A percentile compares a stretch with the other conserved stretches of the same genome.
These are phyloP conservation scores for Trichoderma breve DNA, from an alignment of 2,329 filamentous ascomycete genomes.

Conservation along the genomic window DNA sequence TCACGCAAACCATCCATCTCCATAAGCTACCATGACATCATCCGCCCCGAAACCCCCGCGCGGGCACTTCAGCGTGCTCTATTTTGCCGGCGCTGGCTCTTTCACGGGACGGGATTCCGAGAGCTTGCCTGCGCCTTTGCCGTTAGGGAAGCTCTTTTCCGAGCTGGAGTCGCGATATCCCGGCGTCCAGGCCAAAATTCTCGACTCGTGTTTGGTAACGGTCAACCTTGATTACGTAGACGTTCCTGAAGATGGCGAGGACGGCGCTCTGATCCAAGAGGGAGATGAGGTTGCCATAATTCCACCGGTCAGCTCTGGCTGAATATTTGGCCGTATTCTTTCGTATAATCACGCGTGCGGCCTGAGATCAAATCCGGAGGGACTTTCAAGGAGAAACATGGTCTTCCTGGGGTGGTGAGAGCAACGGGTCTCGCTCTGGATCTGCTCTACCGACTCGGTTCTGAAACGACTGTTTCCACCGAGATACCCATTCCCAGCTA, in stretches of 20 bases:
- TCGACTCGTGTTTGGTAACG: conserved; percentile 72
- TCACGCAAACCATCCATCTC: not conserved
- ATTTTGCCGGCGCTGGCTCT: conserved; percentile 74
- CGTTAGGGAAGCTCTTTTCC: conserved; percentile 61
- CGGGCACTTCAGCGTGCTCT: conserved; percentile 75
- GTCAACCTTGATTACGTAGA: conserved; percentile 82
- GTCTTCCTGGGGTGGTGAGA: conserved; percentile 21
- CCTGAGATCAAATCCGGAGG: not conserved
- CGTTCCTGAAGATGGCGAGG: conserved; percentile 45
- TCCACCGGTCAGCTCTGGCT: conserved; percentile 84
- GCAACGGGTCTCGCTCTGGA: conserved; percentile 33
- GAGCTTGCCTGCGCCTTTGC: conserved; percentile 62
- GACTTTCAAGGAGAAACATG: not conserved
- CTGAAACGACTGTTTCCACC: conserved; percentile 21
- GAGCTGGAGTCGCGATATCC: conserved; percentile 66
- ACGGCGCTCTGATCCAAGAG: conserved; percentile 54
- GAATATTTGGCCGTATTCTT: conserved; percentile 26
- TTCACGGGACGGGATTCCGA: conserved; percentile 69
- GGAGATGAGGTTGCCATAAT: conserved; percentile 87
- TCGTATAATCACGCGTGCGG: not conserved
- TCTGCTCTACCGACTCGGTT: conserved; percentile 18
- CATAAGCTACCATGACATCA: conserved; percentile 31
- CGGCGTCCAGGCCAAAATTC: conserved; percentile 66
- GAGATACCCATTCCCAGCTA: conserved; percentile 23
- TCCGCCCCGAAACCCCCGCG: conserved; percentile 47